These are phyloP conservation scores for Xylaria sp. DNA, from an alignment of 2,329 filamentous ascomycete species.

Conservation along the genomic window DNA sequence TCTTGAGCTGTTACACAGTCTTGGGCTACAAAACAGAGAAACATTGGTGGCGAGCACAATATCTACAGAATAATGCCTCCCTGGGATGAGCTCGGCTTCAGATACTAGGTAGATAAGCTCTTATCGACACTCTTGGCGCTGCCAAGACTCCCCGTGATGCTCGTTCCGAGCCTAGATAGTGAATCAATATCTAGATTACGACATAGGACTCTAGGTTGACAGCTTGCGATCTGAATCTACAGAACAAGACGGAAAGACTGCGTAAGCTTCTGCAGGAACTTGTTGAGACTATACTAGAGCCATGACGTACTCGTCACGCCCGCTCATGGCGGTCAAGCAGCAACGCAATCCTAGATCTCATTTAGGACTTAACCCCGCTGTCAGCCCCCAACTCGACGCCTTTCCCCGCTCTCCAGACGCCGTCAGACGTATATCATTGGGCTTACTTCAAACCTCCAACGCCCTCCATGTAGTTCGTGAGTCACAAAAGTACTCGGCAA, in stretches of 20 bases:
- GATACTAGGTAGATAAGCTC: slow-evolving; percentile 14
- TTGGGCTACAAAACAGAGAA: slow-evolving; percentile 4
- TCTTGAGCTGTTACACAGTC: slow-evolving; percentile 6
- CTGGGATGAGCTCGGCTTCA: slow-evolving; percentile 1
- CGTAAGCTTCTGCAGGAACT: slow-evolving; percentile 40
- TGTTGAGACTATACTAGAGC: neutral
- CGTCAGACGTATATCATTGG: slow-evolving; percentile 21
- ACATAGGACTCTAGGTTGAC: slow-evolving; percentile 12
- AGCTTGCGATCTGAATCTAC: slow-evolving; percentile 23
- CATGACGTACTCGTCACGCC: slow-evolving; percentile 22
- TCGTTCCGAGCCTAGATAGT: neutral
- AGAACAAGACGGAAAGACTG: slow-evolving; percentile 33
- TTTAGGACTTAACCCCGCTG: slow-evolving; percentile 23
- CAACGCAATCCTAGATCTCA: slow-evolving; percentile 13
- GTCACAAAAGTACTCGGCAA: slow-evolving; percentile 18
- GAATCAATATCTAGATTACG: slow-evolving; percentile 27
- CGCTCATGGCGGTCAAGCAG: slow-evolving; percentile 26
- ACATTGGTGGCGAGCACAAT: neutral
- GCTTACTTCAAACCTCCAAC: neutral
- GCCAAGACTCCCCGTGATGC: slow-evolving; percentile 23
- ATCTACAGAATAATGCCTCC: neutral
- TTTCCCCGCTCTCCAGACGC: slow-evolving; percentile 27
- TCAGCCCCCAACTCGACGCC: slow-evolving; percentile 26
- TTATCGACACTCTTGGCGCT: slow-evolving; percentile 19
- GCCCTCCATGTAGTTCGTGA: slow-evolving; percentile 14